Percentiles rank a stretch among this genome's conserved stretches.
Evolutionary conservation across 371 early-diverging fungal genomes (phyloP).

Genomic region (Mortierella sp.): DNA sequence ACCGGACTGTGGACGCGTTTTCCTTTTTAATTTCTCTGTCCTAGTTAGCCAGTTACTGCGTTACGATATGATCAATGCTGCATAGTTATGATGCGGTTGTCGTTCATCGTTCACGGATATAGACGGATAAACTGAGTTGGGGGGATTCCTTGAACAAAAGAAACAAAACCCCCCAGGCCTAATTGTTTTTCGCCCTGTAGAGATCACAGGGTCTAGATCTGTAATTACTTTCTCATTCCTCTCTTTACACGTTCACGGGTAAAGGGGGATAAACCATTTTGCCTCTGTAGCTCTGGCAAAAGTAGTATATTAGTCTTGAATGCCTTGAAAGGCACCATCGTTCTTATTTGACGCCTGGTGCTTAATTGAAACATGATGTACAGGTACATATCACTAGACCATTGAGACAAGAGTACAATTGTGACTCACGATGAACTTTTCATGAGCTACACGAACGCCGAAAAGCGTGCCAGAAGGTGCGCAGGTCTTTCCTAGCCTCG

Average conservation of each 20-base stretch:
- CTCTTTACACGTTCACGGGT: background rate
- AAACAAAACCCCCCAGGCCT: background rate
- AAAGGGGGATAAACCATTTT: conserved; percentile 6
- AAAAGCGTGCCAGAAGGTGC: background rate
- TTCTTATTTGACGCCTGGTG: background rate
- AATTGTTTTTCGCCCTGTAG: background rate
- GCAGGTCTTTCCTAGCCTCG: background rate
- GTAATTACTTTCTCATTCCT: background rate
- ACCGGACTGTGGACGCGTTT: too few species aligned
- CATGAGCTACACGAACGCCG: too few species aligned
- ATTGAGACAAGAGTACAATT: too few species aligned
- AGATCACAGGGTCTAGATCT: background rate
- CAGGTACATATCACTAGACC: background rate
- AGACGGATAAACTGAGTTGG: background rate
- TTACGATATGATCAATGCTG: background rate
- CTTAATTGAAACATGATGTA: background rate
- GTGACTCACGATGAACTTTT: too few species aligned
- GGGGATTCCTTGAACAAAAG: background rate
- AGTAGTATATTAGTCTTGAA: background rate
- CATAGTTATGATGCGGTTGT: background rate
- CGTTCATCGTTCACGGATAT: background rate
- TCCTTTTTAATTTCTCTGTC: background rate
- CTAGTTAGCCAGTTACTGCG: background rate
- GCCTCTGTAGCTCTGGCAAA: background rate
- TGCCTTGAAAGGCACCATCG: background rate